Conservation (phyloP, 345 rosid species). For the Syzygium aromaticum region DNA sequence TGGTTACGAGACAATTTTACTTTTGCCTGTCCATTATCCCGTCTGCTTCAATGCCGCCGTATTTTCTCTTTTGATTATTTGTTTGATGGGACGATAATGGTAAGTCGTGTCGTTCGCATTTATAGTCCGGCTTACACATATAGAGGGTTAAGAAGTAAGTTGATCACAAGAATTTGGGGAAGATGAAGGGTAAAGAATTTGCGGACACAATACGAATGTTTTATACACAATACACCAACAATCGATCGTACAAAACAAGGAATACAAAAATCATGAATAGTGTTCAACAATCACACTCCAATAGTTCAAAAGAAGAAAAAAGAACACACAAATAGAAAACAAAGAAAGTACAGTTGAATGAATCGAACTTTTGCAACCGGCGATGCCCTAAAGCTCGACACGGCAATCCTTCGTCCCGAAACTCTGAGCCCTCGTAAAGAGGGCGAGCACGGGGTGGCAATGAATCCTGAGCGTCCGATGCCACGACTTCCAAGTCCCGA, state of each 20-base stretch:
- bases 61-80: neutral
- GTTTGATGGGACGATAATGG: neutral
- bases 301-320: neutral
- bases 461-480: conserved; percentile 34
- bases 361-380: neutral
- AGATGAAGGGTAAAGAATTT: neutral
- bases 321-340: neutral
- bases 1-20: too few species aligned
- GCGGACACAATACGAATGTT: neutral
- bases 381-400: conserved; percentile 21
- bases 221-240: neutral
- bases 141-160: neutral
- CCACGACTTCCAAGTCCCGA: conserved; percentile 41
- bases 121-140: neutral
- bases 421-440: conserved; percentile 30
- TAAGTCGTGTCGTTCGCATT: neutral
- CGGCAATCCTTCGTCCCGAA: conserved; percentile 34
- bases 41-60: neutral
- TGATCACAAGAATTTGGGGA: neutral
- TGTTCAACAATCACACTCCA: neutral
- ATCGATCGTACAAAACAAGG: neutral
- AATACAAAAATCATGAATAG: neutral
- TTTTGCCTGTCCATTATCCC: neutral
- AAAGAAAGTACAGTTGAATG: neutral
- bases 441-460: conserved; percentile 39